Base-by-base conservation (phyloP, 768 basidiomycete genomes). In the Amanita exitialis region DNA sequence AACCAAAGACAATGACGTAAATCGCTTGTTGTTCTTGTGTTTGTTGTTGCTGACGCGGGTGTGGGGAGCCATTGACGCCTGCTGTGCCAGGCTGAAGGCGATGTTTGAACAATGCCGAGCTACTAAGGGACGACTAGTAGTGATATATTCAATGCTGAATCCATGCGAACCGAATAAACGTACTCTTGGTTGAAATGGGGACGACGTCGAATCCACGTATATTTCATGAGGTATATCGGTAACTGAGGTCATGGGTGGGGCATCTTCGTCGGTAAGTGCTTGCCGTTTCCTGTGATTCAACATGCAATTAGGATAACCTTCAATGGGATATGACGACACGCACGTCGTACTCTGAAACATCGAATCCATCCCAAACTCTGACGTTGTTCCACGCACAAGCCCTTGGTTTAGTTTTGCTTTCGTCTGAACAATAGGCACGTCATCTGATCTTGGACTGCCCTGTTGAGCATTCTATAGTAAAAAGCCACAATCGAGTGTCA, bases 1-100 rank as follows among this genome's bases (percentile, higher is more conserved):
- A 94, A n/a, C 91, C 91, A 54, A 90, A 94, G 47, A 94, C 80
- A 59, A 91, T 72, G 32, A 94, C 72, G 59, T 83, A 84, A 25
- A 77, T 62, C 2, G 76, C 70, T 23, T 54, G 52, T 25, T 78
- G 74, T 9, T 66, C 44, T 4, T 37, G 63, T 53, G n/a, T 66
- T 10, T 15, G 37, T n/a, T 27, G 38, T 49, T 30, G 37, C 6
- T 37, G 47, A 2, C 20, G 32, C 25, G 50, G 30, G 9, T 36
- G 41, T 21, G 20, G 35, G 30, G 30, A 12, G 34, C 9, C 23
- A 25, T 43, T 35, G 25, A 20, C 18, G 6, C 49, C 41, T 1
- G 27, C 6, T 16, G 38, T 3, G 34, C 27, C 15, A 27, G 68
- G 49, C 35, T 60, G 62, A 53, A 53, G 53, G 27, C 54, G 70